phyloP scores from a whole-genome alignment of 768 basidiomycete species.

The Suillus decipiens region DNA sequence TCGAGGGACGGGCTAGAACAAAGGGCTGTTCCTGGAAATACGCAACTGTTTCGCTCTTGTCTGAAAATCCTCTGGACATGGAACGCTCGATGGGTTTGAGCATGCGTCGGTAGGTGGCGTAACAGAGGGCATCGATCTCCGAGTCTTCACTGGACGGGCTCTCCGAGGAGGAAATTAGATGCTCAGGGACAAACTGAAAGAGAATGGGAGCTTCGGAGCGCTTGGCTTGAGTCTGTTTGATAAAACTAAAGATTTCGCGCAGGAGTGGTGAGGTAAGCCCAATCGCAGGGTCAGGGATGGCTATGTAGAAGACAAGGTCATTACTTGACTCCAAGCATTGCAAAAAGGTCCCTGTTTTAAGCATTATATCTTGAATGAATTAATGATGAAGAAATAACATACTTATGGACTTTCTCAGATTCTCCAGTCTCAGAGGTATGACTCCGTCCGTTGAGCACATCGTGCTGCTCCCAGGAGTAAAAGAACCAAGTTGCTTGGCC shows the following conservation, averaged over 20 bases:
- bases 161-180: conserved; percentile 51
- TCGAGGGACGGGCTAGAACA: conserved; percentile 52
- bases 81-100: conserved; percentile 58
- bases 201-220: conserved; percentile 51
- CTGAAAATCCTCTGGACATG: conserved; percentile 55
- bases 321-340: conserved; percentile 22
- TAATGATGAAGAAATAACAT: conserved; percentile 19
- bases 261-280: conserved; percentile 65
- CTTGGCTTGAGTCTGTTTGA: conserved; percentile 56
- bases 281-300: conserved; percentile 60
- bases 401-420: conserved; percentile 71
- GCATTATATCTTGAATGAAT: neutral
- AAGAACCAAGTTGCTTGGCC: conserved; percentile 62
- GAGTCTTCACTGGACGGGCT: conserved; percentile 43
- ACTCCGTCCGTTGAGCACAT: conserved; percentile 56
- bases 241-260: conserved; percentile 66
- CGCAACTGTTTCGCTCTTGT: conserved; percentile 39
- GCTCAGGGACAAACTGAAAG: conserved; percentile 76
- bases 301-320: conserved; percentile 67
- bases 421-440: conserved; percentile 64
- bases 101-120: conserved; percentile 73
- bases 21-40: conserved; percentile 69
- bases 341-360: conserved; percentile 6
- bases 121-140: conserved; percentile 53
- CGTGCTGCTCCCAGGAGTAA: conserved; percentile 52